Evolutionary conservation across 2,329 filamentous ascomycete species (phyloP), one percentile per base, ranked within the genome.

Genomic region (Ustulina deusta): DNA sequence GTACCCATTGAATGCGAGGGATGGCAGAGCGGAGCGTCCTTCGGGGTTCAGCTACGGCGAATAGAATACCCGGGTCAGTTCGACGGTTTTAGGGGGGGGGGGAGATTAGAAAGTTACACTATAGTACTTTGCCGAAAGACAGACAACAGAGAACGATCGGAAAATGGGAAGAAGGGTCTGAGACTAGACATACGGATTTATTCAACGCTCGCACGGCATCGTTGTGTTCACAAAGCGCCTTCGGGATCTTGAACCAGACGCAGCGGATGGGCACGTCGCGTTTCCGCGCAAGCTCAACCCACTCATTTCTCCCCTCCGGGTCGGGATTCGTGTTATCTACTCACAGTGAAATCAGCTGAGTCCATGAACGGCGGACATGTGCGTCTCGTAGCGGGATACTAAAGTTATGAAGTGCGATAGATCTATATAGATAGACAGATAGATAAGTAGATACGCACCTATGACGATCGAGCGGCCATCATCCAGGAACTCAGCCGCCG

Each of bases 311-410:
- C 27, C 91, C 93, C 60, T 93, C 91, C 11, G 84, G 78, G 80
- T 97, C 92, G 34, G 94, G 89, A 78, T 99, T 99, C n/a, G 96
- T 98, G 79, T 97, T 98, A 80, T 99, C 96, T 96, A 6, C 4
- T 13, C n/a, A 27, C 1, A 22, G n/a, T 58, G 6, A 27, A 27
- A 20, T 56, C n/a, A 71, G 55, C 27, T 6, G 48, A 40, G 32
- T 0, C 2, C 40, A 20, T 4, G 25, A 22, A 32, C 11, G n/a
- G 7, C 11, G 10, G 11, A 51, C n/a, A 13, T 11, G 15, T 57
- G 63, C 49, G 40, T 22, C 5, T 20, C 6, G 15, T 6, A 32
- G 10, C 1, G 42, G 25, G 6, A 40, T 13, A 13, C 17, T 6
- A 11, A 15, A 42, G 36, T 2, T 3, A 34, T n/a, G 40, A 58